phyloP scores from a whole-genome alignment of 352 stramenopile genomes.

The Globisporangium spiculum region DNA sequence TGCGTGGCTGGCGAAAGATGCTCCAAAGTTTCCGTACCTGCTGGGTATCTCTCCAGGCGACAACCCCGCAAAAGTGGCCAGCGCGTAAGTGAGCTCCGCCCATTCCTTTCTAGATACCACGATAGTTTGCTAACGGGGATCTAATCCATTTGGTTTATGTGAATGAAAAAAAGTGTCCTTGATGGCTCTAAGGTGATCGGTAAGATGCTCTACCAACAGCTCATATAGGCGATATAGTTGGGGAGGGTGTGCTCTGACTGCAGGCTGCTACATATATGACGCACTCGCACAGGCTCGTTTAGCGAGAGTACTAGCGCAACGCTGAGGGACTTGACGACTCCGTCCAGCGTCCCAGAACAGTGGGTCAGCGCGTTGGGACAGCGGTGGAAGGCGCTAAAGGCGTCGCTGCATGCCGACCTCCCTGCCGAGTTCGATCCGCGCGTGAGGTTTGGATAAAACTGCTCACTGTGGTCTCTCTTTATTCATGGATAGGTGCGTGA shows the following conservation, averaged over 20 bases:
- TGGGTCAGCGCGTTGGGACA: constrained; percentile 27
- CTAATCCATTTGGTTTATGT: constrained; percentile 1
- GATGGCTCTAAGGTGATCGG: constrained; percentile 17
- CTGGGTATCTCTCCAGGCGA: constrained; percentile 57
- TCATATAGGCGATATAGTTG: neutral
- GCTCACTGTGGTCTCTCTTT: neutral
- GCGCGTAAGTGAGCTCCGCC: constrained; percentile 21
- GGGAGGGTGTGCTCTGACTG: neutral
- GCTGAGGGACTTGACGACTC: constrained; percentile 28
- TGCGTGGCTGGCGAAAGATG: constrained; percentile 47
- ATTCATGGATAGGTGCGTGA: neutral
- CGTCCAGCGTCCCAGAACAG: constrained; percentile 22
- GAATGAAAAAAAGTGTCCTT: constrained; percentile 8
- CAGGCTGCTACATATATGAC: neutral
- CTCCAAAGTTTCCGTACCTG: constrained; percentile 66
- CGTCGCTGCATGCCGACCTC: constrained; percentile 36
- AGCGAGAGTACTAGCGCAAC: constrained; percentile 32
- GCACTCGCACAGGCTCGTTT: constrained; percentile 25
- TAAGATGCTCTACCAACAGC: neutral
- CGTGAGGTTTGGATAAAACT: constrained; percentile 13
- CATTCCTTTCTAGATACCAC: neutral
- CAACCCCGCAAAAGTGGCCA: constrained; percentile 30
- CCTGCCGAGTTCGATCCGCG: constrained; percentile 38
- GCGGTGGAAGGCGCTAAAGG: constrained; percentile 45
- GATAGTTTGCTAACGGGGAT: neutral